Percentiles rank a stretch among this genome's conserved stretches.
These are phyloP conservation scores for Picocystis salinarum DNA, from an alignment of 139 green algal species.

Conservation along the genomic window DNA sequence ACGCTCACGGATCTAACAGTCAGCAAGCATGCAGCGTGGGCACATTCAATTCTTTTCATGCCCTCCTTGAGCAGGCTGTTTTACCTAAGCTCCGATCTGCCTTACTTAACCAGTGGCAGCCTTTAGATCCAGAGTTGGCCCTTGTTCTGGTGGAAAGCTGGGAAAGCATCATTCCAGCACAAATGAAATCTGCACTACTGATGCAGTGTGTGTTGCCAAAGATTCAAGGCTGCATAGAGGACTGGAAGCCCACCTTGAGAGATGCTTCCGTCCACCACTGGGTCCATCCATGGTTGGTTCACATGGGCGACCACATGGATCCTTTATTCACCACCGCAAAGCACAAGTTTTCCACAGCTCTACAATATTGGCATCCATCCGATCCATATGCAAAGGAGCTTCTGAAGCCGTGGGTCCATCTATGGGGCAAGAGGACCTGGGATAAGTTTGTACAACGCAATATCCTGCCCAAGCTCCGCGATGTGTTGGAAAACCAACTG, in stretches of 20 bases:
- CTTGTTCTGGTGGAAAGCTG: slow-evolving; percentile 67
- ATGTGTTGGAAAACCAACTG: slow-evolving; percentile 36
- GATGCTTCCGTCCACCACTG: slow-evolving; percentile 74
- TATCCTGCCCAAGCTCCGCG: slow-evolving; percentile 75
- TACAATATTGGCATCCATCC: background rate
- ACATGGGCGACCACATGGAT: slow-evolving; percentile 43
- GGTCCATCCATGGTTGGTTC: slow-evolving; percentile 90
- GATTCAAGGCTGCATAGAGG: slow-evolving; percentile 45
- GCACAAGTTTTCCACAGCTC: slow-evolving; percentile 13
- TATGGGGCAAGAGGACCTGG: slow-evolving; percentile 37
- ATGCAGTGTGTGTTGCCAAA: slow-evolving; percentile 59
- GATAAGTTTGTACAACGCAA: slow-evolving; percentile 39
- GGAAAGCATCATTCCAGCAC: slow-evolving; percentile 41
- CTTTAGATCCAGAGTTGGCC: slow-evolving; percentile 51
- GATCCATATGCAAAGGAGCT: background rate
- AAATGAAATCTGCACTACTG: slow-evolving; percentile 48
- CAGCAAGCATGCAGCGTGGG: too few relatives aligned
- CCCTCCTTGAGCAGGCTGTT: slow-evolving; percentile 55
- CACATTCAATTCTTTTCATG: too few relatives aligned
- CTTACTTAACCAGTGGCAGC: slow-evolving; percentile 56
- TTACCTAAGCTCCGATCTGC: slow-evolving; percentile 53
- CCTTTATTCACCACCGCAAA: slow-evolving; percentile 72
- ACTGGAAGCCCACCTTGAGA: slow-evolving; percentile 73
- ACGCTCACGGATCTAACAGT: too few relatives aligned
- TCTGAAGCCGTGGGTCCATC: background rate